Evolutionary conservation across 2,329 filamentous ascomycete species (phyloP).

Genomic region (Sporothrix inflata): DNA sequence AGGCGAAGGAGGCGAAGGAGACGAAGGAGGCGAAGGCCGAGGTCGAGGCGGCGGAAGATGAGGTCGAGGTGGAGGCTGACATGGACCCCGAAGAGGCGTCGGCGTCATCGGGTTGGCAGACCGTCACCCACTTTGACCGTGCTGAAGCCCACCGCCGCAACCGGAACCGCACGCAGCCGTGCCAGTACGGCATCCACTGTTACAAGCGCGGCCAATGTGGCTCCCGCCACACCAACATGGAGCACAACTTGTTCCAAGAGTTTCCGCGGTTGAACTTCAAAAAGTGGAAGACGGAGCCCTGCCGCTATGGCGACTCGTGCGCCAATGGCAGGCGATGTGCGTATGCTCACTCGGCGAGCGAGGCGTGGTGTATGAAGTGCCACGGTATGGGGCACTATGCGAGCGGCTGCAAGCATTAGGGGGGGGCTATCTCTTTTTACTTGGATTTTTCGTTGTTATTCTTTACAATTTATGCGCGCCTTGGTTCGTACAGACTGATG

Average conservation of each 20-base stretch:
- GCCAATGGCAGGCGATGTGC: background rate
- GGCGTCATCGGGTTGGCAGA: background rate
- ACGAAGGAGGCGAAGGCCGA: background rate
- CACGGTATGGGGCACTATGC: background rate
- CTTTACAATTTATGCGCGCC: background rate
- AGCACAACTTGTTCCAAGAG: constrained; percentile 23
- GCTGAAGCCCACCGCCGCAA: constrained; percentile 1
- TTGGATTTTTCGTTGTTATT: background rate
- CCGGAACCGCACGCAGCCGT: background rate
- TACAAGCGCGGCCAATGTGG: constrained; percentile 21
- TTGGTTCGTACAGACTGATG: background rate
- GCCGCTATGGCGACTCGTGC: background rate
- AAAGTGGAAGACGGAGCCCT: constrained; percentile 3
- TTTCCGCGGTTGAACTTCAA: background rate
- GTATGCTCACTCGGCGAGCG: background rate
- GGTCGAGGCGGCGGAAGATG: background rate
- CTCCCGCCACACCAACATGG: constrained; percentile 21
- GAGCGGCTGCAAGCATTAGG: background rate
- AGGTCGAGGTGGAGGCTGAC: too few species aligned
- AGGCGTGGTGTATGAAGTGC: background rate
- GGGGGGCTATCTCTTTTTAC: background rate
- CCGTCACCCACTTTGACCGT: background rate
- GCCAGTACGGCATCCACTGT: constrained; percentile 18
- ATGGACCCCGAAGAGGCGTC: too few species aligned
- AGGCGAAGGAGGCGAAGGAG: background rate